Evolutionary conservation across 2,329 filamentous ascomycete genomes (phyloP), one percentile per base, ranked within the genome.

Genomic region (Colletotrichum musae): DNA sequence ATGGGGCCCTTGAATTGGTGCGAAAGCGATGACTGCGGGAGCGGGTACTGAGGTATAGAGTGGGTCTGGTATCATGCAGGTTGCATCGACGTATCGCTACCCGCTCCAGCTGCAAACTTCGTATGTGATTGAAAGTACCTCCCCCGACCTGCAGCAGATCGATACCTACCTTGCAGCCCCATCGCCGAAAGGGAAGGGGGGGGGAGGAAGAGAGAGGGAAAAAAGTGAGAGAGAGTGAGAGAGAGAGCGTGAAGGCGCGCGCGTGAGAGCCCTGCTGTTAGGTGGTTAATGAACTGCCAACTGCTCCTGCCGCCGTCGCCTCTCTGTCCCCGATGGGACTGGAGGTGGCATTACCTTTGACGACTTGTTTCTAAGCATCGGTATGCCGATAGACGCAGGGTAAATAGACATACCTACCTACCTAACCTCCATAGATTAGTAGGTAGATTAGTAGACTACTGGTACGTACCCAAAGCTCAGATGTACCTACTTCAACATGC

Each of bases 21-120:
- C 47, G 39, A 63, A 47, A 70, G 64, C 58, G 58, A 70, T 70
- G 58, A 70, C 68, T 67, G 68, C 53, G 64, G 64, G 64, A 63
- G 68, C 68, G 64, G 68, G 64, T 70, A 63, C 68, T 47, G 52
- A 63, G 39, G 64, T 53, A 70, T 64, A 43, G 21, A 43, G 64
- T 70, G 68, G 68, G 47, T 63, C 57, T 41, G 5, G 68, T 70
- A 70, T 54, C 68, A 48, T 70, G 68, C 68, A 68, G 68, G 60
- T 39, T 66, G 62, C 36, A 51, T 24, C 21, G 16, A 56, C 50
- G 66, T 69, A 69, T 66, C 50, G 56, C 10, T 69, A 69, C 66
- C 26, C 18, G 4, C 1, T 21, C 2, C 3, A 6, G 1, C 2
- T 12, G 54, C 51, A 43, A 54, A 53, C 4, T 43, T 61, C 62